phyloP scores from a whole-genome alignment of 2,329 filamentous ascomycete species.

The Drechslerella dactyloides region DNA sequence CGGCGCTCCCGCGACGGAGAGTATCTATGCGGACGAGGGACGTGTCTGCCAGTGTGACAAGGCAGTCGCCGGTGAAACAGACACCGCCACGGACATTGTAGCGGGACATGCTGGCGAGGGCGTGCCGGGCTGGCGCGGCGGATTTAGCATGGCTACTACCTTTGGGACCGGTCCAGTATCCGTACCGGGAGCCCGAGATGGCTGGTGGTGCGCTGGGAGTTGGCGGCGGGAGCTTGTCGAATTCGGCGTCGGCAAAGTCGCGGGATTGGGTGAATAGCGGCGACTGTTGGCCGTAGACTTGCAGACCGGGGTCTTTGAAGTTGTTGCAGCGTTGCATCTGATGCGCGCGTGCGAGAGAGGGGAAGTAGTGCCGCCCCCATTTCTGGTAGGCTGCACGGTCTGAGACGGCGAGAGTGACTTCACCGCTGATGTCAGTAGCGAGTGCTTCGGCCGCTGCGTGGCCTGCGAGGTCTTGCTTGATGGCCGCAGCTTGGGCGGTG shows the following conservation, averaged over 20 bases:
- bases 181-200: slow-evolving; percentile 14
- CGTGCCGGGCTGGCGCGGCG: background rate
- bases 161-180: slow-evolving; percentile 8
- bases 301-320: slow-evolving; percentile 68
- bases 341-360: slow-evolving; percentile 66
- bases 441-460: slow-evolving; percentile 60
- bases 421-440: slow-evolving; percentile 62
- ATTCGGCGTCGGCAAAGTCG: slow-evolving; percentile 61
- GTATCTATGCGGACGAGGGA: slow-evolving; percentile 59
- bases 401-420: slow-evolving; percentile 62
- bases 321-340: slow-evolving; percentile 67
- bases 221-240: slow-evolving; percentile 56
- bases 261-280: slow-evolving; percentile 64
- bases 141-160: background rate
- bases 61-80: slow-evolving; percentile 65
- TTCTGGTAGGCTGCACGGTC: slow-evolving; percentile 58
- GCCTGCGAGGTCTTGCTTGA: slow-evolving; percentile 16
- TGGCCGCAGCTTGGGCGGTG: slow-evolving; percentile 20
- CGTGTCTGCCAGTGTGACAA: slow-evolving; percentile 61
- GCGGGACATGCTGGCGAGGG: slow-evolving; percentile 58
- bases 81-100: slow-evolving; percentile 60
- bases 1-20: slow-evolving; percentile 61
- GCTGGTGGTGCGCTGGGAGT: slow-evolving; percentile 50
- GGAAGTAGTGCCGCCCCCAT: slow-evolving; percentile 68
- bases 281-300: slow-evolving; percentile 63